Conservation (phyloP, 331 rosid genomes). For the Quercus tomentella region DNA sequence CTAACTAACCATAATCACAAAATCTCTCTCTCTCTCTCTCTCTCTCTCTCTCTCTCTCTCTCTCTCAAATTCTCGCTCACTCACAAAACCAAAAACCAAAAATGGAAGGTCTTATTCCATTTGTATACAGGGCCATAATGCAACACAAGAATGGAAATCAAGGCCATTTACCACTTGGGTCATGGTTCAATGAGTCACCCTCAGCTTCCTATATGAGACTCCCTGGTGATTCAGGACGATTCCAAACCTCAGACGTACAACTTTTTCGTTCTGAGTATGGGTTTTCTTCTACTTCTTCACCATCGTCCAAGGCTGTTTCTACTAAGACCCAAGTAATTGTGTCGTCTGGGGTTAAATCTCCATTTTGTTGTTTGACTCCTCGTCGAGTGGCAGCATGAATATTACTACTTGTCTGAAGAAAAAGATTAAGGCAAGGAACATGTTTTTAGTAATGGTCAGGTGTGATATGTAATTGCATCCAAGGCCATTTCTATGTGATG, state of each 20-base stretch:
- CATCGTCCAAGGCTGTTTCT: constrained; percentile 32
- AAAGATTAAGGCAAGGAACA: constrained; percentile 17
- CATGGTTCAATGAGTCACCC: constrained; percentile 73
- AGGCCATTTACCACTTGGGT: constrained; percentile 27
- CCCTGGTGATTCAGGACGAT: constrained; percentile 70
- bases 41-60: constrained; percentile 7
- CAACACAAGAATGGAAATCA: constrained; percentile 60
- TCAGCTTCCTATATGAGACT: constrained; percentile 71
- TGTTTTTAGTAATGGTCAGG: background rate
- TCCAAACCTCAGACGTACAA: constrained; percentile 41
- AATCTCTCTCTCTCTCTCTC: constrained; percentile 4
- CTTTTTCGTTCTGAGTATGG: constrained; percentile 21
- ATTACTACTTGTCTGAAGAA: constrained; percentile 12
- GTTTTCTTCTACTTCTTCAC: constrained; percentile 24
- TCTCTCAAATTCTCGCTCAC: background rate
- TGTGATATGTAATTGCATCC: background rate
- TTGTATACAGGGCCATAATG: constrained; percentile 70
- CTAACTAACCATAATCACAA: background rate
- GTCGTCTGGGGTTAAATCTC: constrained; percentile 65
- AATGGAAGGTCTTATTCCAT: constrained; percentile 98
- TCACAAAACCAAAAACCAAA: background rate
- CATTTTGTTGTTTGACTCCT: constrained; percentile 40
- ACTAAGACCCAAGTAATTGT: constrained; percentile 34
- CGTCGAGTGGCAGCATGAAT: constrained; percentile 46
- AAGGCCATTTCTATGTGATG: background rate